Conservation (phyloP, 257 asterid genomes). For the Lycium ferocissimum region DNA sequence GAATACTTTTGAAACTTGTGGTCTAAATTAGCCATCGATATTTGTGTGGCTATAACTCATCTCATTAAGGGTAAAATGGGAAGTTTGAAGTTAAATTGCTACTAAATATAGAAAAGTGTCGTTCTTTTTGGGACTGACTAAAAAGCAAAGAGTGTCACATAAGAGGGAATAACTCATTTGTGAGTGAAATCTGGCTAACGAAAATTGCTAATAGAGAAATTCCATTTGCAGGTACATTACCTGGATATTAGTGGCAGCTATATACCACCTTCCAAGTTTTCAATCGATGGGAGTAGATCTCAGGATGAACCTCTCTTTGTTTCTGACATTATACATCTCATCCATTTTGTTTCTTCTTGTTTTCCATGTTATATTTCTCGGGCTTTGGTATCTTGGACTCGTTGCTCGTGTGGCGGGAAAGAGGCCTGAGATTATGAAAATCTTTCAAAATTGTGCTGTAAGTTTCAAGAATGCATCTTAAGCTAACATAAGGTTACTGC, state of each 20-base stretch:
- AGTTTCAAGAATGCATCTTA: conserved; percentile 40
- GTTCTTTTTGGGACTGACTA: too few relatives aligned
- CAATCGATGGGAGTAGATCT: conserved; percentile 98
- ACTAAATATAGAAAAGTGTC: too few relatives aligned
- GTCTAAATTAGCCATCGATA: too few relatives aligned
- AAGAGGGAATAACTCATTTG: too few relatives aligned
- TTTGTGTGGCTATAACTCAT: too few relatives aligned
- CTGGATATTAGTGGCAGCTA: conserved; percentile 93
- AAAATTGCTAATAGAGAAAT: too few relatives aligned
- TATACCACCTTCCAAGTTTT: conserved; percentile 99
- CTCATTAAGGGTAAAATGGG: too few relatives aligned
- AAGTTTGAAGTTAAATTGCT: too few relatives aligned
- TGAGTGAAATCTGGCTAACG: too few relatives aligned
- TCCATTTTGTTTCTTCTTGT: conserved; percentile 90
- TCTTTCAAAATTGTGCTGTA: conserved; percentile 95
- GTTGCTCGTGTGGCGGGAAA: conserved; percentile 97
- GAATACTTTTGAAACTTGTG: too few relatives aligned
- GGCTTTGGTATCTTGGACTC: conserved; percentile 94
- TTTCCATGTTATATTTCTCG: conserved; percentile 86
- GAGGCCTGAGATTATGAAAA: conserved; percentile 84
- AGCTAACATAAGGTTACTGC: conserved; percentile 21
- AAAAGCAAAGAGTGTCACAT: too few relatives aligned
- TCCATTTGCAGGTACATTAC: conserved; percentile 74
- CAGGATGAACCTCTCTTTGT: conserved; percentile 95
- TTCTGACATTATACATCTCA: conserved; percentile 81